These are phyloP conservation scores for Acanthamoeba culbertsoni DNA, from an alignment of 208 protist species.

Conservation along the genomic window DNA sequence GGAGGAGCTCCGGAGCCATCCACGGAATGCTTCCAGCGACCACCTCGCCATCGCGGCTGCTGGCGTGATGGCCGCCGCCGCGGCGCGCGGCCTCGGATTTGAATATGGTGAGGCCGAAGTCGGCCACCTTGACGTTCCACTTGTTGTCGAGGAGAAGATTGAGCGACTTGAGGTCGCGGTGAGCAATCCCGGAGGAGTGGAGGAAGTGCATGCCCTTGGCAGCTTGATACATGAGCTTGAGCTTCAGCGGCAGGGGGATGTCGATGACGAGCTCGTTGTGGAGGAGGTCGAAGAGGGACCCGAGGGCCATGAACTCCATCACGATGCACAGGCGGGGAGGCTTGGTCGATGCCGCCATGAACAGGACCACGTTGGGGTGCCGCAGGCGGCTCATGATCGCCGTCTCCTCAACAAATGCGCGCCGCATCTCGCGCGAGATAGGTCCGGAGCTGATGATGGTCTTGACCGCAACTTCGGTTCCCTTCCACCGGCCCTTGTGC, in stretches of 20 bases:
- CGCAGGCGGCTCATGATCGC: background rate
- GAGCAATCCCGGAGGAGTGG: background rate
- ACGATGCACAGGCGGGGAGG: background rate
- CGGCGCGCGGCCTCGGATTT: background rate
- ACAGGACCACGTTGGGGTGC: background rate
- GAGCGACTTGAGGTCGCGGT: background rate
- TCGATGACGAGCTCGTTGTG: background rate
- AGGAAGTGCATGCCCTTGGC: slow-evolving; percentile 46
- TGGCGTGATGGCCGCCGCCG: background rate
- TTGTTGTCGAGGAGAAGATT: background rate
- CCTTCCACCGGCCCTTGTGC: slow-evolving; percentile 4
- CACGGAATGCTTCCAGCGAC: background rate
- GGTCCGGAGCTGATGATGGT: background rate
- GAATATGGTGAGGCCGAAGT: background rate
- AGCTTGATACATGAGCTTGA: background rate
- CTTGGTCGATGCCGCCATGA: background rate
- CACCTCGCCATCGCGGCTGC: background rate
- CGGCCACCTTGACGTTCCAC: slow-evolving; percentile 4
- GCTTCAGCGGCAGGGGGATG: background rate
- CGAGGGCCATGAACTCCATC: background rate
- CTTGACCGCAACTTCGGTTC: background rate
- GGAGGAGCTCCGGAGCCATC: background rate
- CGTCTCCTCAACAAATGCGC: background rate
- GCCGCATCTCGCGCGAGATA: background rate
- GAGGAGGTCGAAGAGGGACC: background rate